Evolutionary conservation across 768 basidiomycete genomes (phyloP).

Genomic region (Kwoniella heveanensis): DNA sequence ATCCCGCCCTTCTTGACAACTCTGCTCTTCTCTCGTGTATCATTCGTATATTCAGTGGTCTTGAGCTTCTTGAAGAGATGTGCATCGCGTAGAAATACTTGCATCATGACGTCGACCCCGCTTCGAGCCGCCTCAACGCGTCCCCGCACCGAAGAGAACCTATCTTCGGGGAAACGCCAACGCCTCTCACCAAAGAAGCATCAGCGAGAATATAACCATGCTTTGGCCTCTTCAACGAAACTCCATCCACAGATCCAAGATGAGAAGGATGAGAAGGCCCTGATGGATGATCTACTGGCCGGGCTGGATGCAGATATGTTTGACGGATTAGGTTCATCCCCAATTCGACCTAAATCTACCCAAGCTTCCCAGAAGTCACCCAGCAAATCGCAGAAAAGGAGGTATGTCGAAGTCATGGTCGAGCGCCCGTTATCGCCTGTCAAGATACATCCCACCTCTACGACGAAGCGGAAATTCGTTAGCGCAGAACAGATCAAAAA

Average conservation of each 20-base stretch:
- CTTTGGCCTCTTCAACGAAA: too few relatives aligned
- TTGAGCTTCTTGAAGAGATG: too few relatives aligned
- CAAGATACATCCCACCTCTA: neutral
- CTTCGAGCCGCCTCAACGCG: neutral
- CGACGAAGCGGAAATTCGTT: slow-evolving; percentile 1
- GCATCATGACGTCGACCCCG: neutral
- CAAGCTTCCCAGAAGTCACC: slow-evolving; percentile 18
- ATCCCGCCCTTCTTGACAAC: too few relatives aligned
- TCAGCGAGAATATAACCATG: neutral
- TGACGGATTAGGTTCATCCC: slow-evolving; percentile 58
- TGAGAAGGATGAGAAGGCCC: slow-evolving; percentile 62
- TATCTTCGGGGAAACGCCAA: slow-evolving; percentile 8
- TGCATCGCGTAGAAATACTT: neutral
- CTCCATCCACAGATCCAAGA: too few relatives aligned
- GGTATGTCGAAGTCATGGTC: slow-evolving; percentile 13
- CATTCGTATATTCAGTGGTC: too few relatives aligned
- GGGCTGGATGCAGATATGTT: slow-evolving; percentile 64
- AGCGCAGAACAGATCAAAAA: neutral
- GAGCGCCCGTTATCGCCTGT: neutral
- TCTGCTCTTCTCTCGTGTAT: too few relatives aligned
- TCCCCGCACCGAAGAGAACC: slow-evolving; percentile 10
- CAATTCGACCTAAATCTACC: slow-evolving; percentile 22
- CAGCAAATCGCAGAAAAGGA: slow-evolving; percentile 9
- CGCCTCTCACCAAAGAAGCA: slow-evolving; percentile 3
- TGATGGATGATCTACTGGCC: slow-evolving; percentile 63